Base-by-base conservation (phyloP, 2,329 filamentous ascomycete species). In the Diaporthe citriasiana region DNA sequence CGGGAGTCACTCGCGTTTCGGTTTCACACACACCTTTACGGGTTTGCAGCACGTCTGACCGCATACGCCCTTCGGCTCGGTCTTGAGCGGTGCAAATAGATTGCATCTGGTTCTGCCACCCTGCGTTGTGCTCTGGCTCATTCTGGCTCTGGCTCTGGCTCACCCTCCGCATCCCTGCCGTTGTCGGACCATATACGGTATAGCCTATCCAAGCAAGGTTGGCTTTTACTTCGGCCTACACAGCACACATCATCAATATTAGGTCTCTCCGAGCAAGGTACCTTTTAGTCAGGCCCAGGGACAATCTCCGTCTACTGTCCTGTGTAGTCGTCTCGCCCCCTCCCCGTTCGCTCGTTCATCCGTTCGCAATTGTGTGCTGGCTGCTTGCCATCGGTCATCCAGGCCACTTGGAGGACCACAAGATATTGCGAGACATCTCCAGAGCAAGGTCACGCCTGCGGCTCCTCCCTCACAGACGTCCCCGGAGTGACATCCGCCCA, bases 361-460 rank as follows among this genome's bases (percentile, higher is more conserved):
- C 45, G 45, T 51, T 65, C 60, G 60, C 60, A 35, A 66, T 38
- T 66, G 38, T 70, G 45, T 27, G 69, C 45, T 71, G 69, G 55
- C n/a, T 71, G 55, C 55, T 60, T 71, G 69, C 53, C 69, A 71
- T 70, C 68, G 53, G 56, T 42, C 68, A 71, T 59, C 70, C 47
- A 60, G 38, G 56, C 70, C 33, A 7, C 38, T 63, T 57, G 25
- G 45, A 71, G 45, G n/a, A 55, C 35, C 45, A 33, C 45, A 53
- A 71, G 50, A 63, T 71, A 63, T n/a, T 71, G 33, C 33, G 40
- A 50, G 19, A 40, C 55, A 51, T 40, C 22, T 42, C 1, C 22
- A 47, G 33, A 56, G 25, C 68, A 72, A 74, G 73, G 73, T 74
- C 73, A 74, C 73, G 73, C 73, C 73, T 72, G 51, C 51, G 51